Conservation (phyloP, 805 yeast genomes). For the Schwanniomyces pseudopolymorphus region DNA sequence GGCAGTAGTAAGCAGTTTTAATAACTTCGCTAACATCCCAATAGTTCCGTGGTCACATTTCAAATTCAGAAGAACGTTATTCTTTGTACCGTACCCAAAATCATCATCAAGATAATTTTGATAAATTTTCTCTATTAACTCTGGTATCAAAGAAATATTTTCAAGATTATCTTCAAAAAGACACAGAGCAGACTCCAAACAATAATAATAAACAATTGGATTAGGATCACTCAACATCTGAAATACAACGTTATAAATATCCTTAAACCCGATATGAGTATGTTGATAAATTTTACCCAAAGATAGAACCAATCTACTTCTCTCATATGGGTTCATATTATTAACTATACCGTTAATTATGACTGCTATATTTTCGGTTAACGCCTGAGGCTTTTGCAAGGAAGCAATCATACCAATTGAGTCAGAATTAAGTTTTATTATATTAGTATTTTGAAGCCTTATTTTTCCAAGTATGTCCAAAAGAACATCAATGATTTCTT, state of each 20-base stretch:
- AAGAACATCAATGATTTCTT: constrained; percentile 41
- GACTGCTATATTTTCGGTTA: constrained; percentile 16
- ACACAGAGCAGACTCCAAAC: constrained; percentile 57
- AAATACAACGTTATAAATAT: constrained; percentile 54
- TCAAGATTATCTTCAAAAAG: constrained; percentile 57
- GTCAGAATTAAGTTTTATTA: constrained; percentile 53
- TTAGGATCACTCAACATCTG: constrained; percentile 77
- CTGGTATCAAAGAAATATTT: constrained; percentile 42
- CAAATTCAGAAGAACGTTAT: constrained; percentile 33
- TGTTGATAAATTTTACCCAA: constrained; percentile 29
- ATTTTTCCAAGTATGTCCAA: constrained; percentile 51
- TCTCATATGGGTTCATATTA: constrained; percentile 59
- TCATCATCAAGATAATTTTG: constrained; percentile 32
- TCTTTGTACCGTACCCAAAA: constrained; percentile 36
- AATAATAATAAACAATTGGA: constrained; percentile 76
- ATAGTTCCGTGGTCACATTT: constrained; percentile 31
- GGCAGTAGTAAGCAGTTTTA: constrained; percentile 31
- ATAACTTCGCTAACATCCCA: constrained; percentile 20
- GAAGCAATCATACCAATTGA: constrained; percentile 52
- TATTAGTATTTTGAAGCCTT: constrained; percentile 34
- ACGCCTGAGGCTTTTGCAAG: constrained; percentile 23
- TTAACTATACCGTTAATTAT: constrained; percentile 63
- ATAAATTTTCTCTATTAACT: constrained; percentile 32
- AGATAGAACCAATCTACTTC: constrained; percentile 42
- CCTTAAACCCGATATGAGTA: constrained; percentile 28